Percentiles rank a stretch among this genome's conserved stretches.
phyloP scores from a whole-genome alignment of 257 asterid species.

The Euphrasia confusa region DNA sequence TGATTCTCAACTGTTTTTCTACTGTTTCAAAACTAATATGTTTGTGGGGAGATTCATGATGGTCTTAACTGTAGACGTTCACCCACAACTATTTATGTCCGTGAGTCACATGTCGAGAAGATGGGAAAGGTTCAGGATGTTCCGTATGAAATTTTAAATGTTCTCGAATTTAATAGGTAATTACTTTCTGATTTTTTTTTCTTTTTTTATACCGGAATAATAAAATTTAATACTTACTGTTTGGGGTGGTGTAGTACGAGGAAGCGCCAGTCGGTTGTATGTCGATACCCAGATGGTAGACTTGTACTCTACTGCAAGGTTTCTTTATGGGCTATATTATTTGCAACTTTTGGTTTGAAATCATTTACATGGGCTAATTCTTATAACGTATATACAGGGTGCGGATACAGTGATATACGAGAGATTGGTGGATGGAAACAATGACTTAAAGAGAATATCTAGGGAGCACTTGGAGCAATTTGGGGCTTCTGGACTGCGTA shows the following conservation, averaged over 20 bases:
- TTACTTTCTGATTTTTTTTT: constrained; percentile 23
- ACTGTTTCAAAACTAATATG: constrained; percentile 17
- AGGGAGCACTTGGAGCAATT: constrained; percentile 96
- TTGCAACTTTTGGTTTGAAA: constrained; percentile 20
- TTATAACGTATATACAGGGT: constrained; percentile 53
- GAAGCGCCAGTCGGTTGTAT: constrained; percentile 99
- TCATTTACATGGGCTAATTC: constrained; percentile 21
- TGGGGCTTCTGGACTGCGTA: constrained; percentile 98
- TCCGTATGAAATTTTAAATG: constrained; percentile 92
- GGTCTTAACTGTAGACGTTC: constrained; percentile 62
- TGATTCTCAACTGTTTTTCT: constrained; percentile 16
- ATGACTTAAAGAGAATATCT: constrained; percentile 66
- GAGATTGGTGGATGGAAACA: constrained; percentile 61
- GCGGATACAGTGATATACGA: constrained; percentile 96
- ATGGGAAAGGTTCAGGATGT: constrained; percentile 91
- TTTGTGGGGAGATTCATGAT: constrained; percentile 20
- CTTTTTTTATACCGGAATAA: constrained; percentile 11
- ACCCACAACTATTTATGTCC: constrained; percentile 90
- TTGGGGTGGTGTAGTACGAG: constrained; percentile 65
- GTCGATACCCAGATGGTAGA: constrained; percentile 97
- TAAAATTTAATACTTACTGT: constrained; percentile 24
- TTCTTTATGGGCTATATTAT: constrained; percentile 17
- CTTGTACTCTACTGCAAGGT: constrained; percentile 99
- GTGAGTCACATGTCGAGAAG: constrained; percentile 93
- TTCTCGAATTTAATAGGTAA: constrained; percentile 98